Conservation (phyloP, 768 basidiomycete species). For the Royoungia palumana region DNA sequence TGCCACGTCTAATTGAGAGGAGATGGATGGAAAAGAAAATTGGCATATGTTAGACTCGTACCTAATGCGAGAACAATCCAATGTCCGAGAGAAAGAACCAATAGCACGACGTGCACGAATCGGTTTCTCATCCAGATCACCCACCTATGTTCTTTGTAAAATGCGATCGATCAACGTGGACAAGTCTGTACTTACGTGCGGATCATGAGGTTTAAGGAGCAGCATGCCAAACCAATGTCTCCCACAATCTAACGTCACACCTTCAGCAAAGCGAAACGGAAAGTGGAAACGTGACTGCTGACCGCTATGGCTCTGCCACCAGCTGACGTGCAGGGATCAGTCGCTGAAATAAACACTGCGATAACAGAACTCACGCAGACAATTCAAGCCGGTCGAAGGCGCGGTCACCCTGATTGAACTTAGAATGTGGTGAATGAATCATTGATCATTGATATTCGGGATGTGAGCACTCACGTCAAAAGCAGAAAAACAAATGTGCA, state of each 20-base stretch:
- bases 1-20: slow-evolving; percentile 14
- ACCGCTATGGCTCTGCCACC: slow-evolving; percentile 8
- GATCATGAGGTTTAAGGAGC: slow-evolving; percentile 24
- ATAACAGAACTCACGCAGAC: slow-evolving; percentile 18
- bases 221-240: no score
- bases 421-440: neutral
- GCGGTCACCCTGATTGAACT: slow-evolving; percentile 4
- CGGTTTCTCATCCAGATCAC: slow-evolving; percentile 23
- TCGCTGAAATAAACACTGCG: neutral
- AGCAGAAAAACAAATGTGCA: slow-evolving; percentile 15
- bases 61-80: slow-evolving; percentile 22
- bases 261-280: neutral
- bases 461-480: slow-evolving; percentile 10
- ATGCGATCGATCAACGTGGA: neutral
- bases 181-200: slow-evolving; percentile 19
- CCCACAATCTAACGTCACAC: slow-evolving; percentile 5
- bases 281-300: neutral
- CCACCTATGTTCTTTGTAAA: slow-evolving; percentile 20
- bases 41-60: neutral
- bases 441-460: neutral
- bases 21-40: neutral
- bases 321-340: slow-evolving; percentile 10
- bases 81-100: slow-evolving; percentile 14
- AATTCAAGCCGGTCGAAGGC: neutral
- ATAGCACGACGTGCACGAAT: slow-evolving; percentile 15